These are phyloP conservation scores for Trypanosoma rangeli DNA, from an alignment of 208 protist species.

Conservation along the genomic window DNA sequence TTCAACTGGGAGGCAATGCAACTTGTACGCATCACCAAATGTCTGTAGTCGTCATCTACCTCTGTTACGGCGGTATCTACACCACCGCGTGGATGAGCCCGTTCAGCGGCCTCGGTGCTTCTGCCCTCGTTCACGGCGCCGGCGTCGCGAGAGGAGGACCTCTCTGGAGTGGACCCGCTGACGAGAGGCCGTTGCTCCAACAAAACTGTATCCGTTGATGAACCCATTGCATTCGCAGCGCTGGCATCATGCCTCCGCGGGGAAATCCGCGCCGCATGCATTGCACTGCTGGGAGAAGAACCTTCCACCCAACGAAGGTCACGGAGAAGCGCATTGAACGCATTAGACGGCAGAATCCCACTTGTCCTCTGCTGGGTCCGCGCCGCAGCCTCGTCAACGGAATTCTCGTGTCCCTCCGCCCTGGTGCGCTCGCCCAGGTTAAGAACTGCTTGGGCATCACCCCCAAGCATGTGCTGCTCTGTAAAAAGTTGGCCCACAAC, in stretches of 20 bases:
- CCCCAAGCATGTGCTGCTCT: slow-evolving; percentile 18
- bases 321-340: slow-evolving; percentile 8
- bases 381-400: background rate
- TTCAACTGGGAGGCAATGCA: slow-evolving; percentile 4
- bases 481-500: slow-evolving; percentile 25
- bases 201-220: background rate
- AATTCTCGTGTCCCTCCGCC: background rate
- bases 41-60: slow-evolving; percentile 15
- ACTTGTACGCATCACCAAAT: slow-evolving; percentile 9
- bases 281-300: background rate
- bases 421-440: background rate
- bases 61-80: background rate
- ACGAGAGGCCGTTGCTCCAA: background rate
- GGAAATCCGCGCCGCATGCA: background rate
- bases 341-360: background rate
- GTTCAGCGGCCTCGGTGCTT: slow-evolving; percentile 5
- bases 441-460: slow-evolving; percentile 4
- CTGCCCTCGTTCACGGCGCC: background rate
- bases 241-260: too few relatives aligned
- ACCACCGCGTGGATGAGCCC: background rate
- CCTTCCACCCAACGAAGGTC: slow-evolving; percentile 14
- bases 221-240: background rate
- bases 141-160: background rate
- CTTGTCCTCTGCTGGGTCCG: background rate
- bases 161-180: background rate